Evolutionary conservation across 768 basidiomycete species (phyloP).

Genomic region (Exsudoporus frostii): DNA sequence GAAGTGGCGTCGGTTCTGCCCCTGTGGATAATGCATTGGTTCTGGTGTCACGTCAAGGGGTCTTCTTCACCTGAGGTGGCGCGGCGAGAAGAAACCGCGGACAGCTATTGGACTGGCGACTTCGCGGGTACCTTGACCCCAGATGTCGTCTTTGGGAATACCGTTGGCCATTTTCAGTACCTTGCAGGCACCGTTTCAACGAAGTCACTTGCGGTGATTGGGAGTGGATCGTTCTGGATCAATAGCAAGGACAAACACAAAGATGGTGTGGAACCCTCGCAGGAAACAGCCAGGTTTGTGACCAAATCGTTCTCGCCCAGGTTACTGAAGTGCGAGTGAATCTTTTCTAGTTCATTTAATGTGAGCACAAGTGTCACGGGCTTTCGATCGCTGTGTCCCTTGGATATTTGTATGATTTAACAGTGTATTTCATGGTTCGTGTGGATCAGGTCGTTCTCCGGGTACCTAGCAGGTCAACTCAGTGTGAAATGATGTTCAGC

Average conservation of each 20-base stretch:
- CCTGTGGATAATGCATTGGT: slow-evolving; percentile 9
- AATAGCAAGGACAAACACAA: slow-evolving; percentile 1
- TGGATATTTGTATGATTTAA: neutral
- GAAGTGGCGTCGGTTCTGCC: slow-evolving; percentile 19
- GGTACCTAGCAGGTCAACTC: slow-evolving; percentile 2
- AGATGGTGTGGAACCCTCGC: neutral
- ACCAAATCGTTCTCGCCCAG: neutral
- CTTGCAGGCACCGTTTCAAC: neutral
- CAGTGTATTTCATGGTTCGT: slow-evolving; percentile 8
- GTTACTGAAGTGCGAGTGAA: slow-evolving; percentile 8
- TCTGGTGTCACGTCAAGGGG: slow-evolving; percentile 7
- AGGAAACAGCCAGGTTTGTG: slow-evolving; percentile 13
- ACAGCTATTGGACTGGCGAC: slow-evolving; percentile 1
- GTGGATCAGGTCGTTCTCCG: slow-evolving; percentile 22
- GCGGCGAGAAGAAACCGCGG: slow-evolving; percentile 12
- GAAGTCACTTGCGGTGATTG: slow-evolving; percentile 16
- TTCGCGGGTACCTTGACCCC: slow-evolving; percentile 9
- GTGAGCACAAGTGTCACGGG: neutral
- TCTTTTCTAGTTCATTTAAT: neutral
- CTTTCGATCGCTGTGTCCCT: slow-evolving; percentile 2
- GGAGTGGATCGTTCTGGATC: neutral
- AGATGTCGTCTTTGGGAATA: slow-evolving; percentile 5
- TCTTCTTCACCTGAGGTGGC: slow-evolving; percentile 14
- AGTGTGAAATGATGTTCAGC: neutral
- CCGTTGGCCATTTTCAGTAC: slow-evolving; percentile 1